Evolutionary conservation across 1,139 yeast species (phyloP).

Genomic region (Hansenula anomala): DNA sequence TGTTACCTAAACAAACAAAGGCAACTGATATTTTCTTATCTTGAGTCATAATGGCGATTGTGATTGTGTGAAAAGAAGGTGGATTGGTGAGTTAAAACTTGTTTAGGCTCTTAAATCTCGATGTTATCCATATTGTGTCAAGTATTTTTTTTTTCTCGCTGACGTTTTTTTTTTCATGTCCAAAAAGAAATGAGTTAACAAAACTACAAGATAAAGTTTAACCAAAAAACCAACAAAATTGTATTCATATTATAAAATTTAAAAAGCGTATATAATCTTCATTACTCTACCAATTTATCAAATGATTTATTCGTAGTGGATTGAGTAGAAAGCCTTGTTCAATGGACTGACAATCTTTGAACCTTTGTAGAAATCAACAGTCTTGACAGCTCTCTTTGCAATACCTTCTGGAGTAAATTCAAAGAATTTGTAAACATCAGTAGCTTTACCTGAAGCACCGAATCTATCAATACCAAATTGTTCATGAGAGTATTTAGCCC

Average conservation of each 20-base stretch:
- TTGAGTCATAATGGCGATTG: background rate
- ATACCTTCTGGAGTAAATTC: slow-evolving; percentile 94
- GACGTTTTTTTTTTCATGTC: background rate
- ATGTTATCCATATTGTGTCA: too few species aligned
- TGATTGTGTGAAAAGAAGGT: too few species aligned
- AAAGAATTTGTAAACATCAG: slow-evolving; percentile 75
- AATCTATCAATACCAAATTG: slow-evolving; percentile 94
- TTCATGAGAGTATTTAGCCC: slow-evolving; percentile 96
- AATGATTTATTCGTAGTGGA: slow-evolving; percentile 9
- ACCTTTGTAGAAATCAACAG: slow-evolving; percentile 82
- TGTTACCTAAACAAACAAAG: slow-evolving; percentile 89
- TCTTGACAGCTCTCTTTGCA: slow-evolving; percentile 79
- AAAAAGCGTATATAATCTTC: too few species aligned
- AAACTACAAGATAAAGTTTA: too few species aligned
- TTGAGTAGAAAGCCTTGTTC: slow-evolving; percentile 57
- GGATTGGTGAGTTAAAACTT: too few species aligned
- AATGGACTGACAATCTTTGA: slow-evolving; percentile 69
- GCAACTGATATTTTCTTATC: slow-evolving; percentile 54
- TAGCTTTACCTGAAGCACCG: slow-evolving; percentile 96
- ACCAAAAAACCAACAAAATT: too few species aligned
- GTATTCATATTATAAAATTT: too few species aligned
- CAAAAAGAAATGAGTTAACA: too few species aligned
- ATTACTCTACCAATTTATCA: too few species aligned
- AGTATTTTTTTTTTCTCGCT: background rate
- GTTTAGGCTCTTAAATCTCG: too few species aligned